Evolutionary conservation across 768 basidiomycete species (phyloP), one percentile per base, ranked within the genome.

Genomic region (Lentinula sp.): DNA sequence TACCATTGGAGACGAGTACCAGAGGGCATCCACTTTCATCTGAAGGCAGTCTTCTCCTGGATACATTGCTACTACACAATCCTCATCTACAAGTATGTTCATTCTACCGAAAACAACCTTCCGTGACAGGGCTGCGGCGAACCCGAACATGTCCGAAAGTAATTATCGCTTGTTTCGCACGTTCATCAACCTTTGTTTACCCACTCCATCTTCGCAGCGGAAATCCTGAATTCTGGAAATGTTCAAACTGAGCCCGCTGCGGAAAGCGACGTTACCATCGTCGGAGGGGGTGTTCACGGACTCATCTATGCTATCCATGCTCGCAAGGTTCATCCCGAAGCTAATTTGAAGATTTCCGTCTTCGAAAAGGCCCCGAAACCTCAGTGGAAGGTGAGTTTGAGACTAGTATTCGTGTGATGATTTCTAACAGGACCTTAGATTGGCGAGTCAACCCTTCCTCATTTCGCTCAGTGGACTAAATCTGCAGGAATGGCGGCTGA

Each of bases 271-370:
- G 65, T 65, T 7, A 61, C 59, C 1, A 58, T 65, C 33, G 62
- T 60, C n/a, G 65, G 65, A 12, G 65, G 45, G 6, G 65, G 65
- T 32, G 63, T 65, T 16, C 62, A 62, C 23, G 62, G 62, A 32
- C 54, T 65, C 32, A 62, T 62, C 33, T 65, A 65, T 50, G 62
- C 65, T 46, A 61, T 65, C 43, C 65, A 63, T 46, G 59, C 62
- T 6, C 61, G 61, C 16, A 65, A 63, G 35, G 51, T 62, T 20
- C 46, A 48, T 10, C 46, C 46, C 20, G 46, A 48, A 23, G 46
- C 46, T 0, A 48, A 48, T 48, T 12, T 48, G 18, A 48, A n/a
- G 46, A 51, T 51, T 12, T 33, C 50, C 9, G 55, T 65, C 35
- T 63, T 63, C 32, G 64, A 56, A 28, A 56, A 56, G 28, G 41